These are phyloP conservation scores for Fusarium odoratissimum DNA, from an alignment of 2,329 filamentous ascomycete genomes.

Conservation along the genomic window DNA sequence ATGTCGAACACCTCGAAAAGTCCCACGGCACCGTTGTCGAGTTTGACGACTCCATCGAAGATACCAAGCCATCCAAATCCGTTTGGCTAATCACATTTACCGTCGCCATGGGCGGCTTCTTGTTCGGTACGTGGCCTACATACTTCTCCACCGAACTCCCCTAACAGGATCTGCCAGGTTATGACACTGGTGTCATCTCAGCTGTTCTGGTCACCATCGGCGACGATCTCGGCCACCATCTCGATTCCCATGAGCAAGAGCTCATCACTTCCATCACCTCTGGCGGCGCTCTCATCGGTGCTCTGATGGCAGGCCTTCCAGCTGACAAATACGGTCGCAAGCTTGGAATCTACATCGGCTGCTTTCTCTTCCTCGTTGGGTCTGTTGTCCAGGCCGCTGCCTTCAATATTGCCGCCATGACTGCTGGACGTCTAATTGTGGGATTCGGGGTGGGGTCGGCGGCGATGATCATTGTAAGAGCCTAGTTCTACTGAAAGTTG, in stretches of 20 bases:
- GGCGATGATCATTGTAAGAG: conserved; percentile 55
- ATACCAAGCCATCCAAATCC: conserved; percentile 40
- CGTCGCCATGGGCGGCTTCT: conserved; percentile 52
- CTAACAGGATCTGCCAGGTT: not conserved
- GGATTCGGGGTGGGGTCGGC: conserved; percentile 61
- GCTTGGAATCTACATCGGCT: conserved; percentile 45
- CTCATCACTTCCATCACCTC: conserved; percentile 64
- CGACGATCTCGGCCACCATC: conserved; percentile 51
- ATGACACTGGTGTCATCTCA: conserved; percentile 53
- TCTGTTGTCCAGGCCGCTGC: conserved; percentile 45
- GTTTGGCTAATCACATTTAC: conserved; percentile 44
- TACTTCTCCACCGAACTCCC: rapidly evolving
- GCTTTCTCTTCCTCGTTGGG: conserved; percentile 41
- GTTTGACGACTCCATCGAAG: conserved; percentile 36
- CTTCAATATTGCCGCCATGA: conserved; percentile 44
- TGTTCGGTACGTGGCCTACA: conserved; percentile 44
- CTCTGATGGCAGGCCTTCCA: conserved; percentile 42
- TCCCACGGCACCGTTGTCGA: not conserved
- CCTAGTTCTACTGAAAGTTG: rapidly evolving
- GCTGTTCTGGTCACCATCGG: conserved; percentile 44
- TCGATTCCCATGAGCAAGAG: conserved; percentile 59
- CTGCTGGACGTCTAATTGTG: conserved; percentile 55
- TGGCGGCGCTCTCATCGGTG: conserved; percentile 48
- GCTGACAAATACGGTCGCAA: conserved; percentile 46
- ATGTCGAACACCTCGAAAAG: conserved; percentile 37